Evolutionary conservation across 805 yeast species (phyloP), one percentile per base, ranked within the genome.

Genomic region (Debaryomyces hansenii): DNA sequence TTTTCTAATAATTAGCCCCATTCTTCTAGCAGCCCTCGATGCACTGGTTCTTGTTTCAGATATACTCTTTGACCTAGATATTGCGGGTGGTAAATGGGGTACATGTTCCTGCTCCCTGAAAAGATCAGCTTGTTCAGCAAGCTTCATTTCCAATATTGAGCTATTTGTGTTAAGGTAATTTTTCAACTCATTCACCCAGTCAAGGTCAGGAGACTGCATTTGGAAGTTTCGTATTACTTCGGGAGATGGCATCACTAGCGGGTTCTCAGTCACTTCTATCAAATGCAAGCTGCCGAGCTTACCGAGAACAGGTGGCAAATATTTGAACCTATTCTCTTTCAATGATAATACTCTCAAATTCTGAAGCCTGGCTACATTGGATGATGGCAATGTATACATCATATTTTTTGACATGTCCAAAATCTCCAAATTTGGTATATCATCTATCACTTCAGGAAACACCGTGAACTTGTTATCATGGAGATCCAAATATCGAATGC

Each of bases 11-110:
- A 86, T 81, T 44, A 86, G 77, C 0, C 91, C 92, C 90, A 84
- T 85, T 51, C 92, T 70, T 58, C 85, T 81, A 0, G 88, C 80
- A 4, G 89, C 87, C 45, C 82, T 75, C n/a, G 86, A 76, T 6
- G 83, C 70, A n/a, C 69, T 69, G 28, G 69, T 67, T 47, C 75
- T 78, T 1, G 79, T 51, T 14, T 66, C 69, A 1, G 72, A 63
- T 4, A 66, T 56, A 27, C 67, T 59, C 42, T 65, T 56, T 1
- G 67, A 57, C 32, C 75, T 50, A 9, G 27, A 28, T 18, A 39
- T 14, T 4, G 66, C 31, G 18, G 54, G 47, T 15, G 69, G 57
- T 12, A 36, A 49, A 31, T 9, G 44, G 20, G 10, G 46, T 40
- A 8, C 21, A 42, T 12, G 51, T 35, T 27, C 52, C 37, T 33